A percentile compares a stretch with the other conserved stretches of the same genome.
phyloP scores from a whole-genome alignment of 139 green algal genomes.

The Edaphochlamys debaryana region DNA sequence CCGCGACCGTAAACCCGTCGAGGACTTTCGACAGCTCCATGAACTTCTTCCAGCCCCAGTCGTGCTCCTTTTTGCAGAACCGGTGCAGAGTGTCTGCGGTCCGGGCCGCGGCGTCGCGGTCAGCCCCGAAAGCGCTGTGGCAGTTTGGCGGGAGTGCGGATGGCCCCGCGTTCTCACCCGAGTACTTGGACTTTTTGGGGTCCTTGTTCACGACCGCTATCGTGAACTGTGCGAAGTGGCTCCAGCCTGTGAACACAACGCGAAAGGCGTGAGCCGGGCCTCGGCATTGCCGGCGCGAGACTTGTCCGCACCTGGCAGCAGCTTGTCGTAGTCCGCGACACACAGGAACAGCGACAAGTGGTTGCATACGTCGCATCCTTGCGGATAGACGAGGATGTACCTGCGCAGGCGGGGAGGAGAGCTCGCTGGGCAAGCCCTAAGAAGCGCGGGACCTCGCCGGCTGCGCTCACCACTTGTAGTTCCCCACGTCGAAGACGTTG shows the following conservation, averaged over 20 bases:
- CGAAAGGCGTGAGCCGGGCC: too few relatives aligned
- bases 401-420: constrained; percentile 50
- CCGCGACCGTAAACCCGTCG: constrained; percentile 93
- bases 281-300: too few relatives aligned
- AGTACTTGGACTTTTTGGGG: constrained; percentile 98
- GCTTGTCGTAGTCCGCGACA: constrained; percentile 99
- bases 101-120: too few relatives aligned
- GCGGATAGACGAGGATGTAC: constrained; percentile 98
- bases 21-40: constrained; percentile 89
- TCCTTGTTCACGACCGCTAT: constrained; percentile 99
- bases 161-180: too few relatives aligned
- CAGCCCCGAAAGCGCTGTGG: background rate
- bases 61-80: constrained; percentile 99
- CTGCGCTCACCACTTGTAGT: constrained; percentile 92
- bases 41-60: constrained; percentile 99
- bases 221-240: constrained; percentile 98
- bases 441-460: background rate
- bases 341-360: constrained; percentile 98
- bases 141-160: constrained; percentile 12
- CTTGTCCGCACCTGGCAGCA: constrained; percentile 89
- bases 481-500: constrained; percentile 93
- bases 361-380: constrained; percentile 98
- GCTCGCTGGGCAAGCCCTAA: background rate
- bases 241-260: constrained; percentile 85
- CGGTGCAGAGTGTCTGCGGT: constrained; percentile 94